Conservation (phyloP, 768 basidiomycete species). For the Mycena belliarum region DNA sequence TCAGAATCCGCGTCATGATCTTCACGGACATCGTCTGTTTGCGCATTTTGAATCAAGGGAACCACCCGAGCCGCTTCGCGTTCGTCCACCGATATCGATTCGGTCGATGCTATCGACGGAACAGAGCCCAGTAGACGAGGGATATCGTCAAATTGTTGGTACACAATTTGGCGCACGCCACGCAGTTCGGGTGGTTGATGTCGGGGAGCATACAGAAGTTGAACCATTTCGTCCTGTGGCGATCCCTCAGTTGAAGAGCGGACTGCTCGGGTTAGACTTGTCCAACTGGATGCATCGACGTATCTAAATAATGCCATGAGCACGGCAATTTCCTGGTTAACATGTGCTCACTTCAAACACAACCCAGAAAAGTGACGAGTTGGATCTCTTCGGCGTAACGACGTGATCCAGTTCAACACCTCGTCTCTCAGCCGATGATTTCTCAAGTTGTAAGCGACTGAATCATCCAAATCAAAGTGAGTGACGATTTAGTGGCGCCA, state of each 20-base stretch:
- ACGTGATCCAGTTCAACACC: conserved; percentile 5
- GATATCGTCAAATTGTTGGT: conserved; percentile 30
- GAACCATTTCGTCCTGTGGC: conserved; percentile 28
- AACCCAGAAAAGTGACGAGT: background rate
- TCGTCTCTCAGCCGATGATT: background rate
- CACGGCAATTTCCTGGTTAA: background rate
- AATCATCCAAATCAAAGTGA: background rate
- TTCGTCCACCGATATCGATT: background rate
- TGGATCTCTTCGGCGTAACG: background rate
- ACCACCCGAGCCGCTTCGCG: background rate
- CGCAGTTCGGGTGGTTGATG: background rate
- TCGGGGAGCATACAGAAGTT: background rate
- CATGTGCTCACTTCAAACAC: background rate
- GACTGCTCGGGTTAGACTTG: conserved; percentile 28
- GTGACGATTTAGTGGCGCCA: background rate
- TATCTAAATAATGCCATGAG: conserved; percentile 11
- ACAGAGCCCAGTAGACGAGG: conserved; percentile 27
- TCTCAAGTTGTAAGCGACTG: conserved; percentile 10
- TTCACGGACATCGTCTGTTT: background rate
- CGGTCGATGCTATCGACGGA: background rate
- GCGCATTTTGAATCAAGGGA: conserved; percentile 21
- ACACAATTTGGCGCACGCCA: conserved; percentile 34
- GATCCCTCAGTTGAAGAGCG: conserved; percentile 23
- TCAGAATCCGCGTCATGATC: conserved; percentile 1
- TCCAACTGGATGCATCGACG: conserved; percentile 10